Conservation (phyloP, 2,329 filamentous ascomycete genomes). For the Hansfordia pulvinata region DNA sequence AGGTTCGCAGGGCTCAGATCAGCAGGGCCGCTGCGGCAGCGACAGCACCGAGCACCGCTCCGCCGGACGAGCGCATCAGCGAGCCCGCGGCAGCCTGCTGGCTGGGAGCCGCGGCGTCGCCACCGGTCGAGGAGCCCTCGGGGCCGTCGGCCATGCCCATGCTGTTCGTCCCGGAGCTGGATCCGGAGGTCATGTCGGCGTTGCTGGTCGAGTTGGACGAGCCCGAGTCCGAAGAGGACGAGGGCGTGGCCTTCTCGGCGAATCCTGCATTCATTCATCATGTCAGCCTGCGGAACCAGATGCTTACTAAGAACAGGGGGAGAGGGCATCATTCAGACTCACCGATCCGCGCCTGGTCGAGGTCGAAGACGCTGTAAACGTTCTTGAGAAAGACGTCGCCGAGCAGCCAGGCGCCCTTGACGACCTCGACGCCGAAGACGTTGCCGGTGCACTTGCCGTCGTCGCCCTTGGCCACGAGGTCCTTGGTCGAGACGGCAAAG, state of each 20-base stretch:
- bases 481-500: conserved; percentile 53
- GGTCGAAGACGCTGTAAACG: conserved; percentile 77
- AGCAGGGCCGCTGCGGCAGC: too few species aligned
- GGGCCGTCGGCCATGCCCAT: too few species aligned
- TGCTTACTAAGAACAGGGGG: too few species aligned
- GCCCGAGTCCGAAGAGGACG: conserved; percentile 8
- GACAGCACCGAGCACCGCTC: too few species aligned
- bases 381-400: conserved; percentile 84
- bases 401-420: conserved; percentile 59
- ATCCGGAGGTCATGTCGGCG: too few species aligned
- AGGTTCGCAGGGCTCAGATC: too few species aligned
- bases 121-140: too few species aligned
- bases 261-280: conserved; percentile 16
- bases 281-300: conserved; percentile 4
- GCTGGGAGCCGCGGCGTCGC: too few species aligned
- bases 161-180: too few species aligned
- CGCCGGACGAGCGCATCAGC: too few species aligned
- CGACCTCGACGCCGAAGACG: conserved; percentile 58
- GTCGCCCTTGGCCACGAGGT: conserved; percentile 46
- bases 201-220: conserved; percentile 8
- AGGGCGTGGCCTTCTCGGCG: conserved; percentile 15
- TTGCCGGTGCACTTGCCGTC: conserved; percentile 52
- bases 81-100: too few species aligned
- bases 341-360: conserved; percentile 53
- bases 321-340: too few species aligned